Percentiles rank a stretch among this genome's conserved stretches.
Evolutionary conservation across 495 filamentous ascomycete species (phyloP).

Genomic region (Penicillium maclennaniae): DNA sequence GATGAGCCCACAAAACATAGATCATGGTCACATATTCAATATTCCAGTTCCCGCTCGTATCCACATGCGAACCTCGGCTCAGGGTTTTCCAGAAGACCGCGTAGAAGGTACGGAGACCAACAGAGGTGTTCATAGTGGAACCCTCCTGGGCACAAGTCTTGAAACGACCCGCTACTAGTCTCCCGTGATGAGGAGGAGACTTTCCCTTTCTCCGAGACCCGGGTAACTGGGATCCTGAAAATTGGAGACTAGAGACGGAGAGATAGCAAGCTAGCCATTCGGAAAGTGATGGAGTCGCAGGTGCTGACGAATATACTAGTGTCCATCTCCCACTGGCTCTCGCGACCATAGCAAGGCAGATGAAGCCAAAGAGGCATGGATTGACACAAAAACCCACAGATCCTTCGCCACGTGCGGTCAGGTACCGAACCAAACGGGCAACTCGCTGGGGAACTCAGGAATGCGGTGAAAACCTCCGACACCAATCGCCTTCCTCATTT

Average conservation of each 20-base stretch:
- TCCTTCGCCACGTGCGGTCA: constrained; percentile 15
- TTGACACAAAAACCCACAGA: background rate
- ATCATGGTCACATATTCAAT: background rate
- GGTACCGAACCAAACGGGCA: constrained; percentile 11
- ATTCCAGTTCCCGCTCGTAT: background rate
- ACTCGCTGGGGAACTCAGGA: background rate
- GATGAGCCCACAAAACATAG: background rate
- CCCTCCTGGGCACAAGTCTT: background rate
- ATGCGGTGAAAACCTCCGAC: background rate
- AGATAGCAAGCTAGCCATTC: background rate
- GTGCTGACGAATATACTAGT: background rate
- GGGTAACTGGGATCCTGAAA: background rate
- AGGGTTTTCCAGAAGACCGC: constrained; percentile 14
- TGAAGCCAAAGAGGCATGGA: background rate
- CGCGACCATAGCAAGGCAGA: background rate
- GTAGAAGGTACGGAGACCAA: constrained; percentile 8
- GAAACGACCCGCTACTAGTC: constrained; percentile 16
- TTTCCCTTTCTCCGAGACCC: background rate
- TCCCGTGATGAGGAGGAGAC: constrained; percentile 8
- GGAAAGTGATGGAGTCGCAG: background rate
- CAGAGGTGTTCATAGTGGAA: constrained; percentile 7
- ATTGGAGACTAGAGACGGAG: background rate
- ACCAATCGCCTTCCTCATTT: constrained; percentile 4
- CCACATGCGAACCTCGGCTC: constrained; percentile 14
- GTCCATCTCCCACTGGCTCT: background rate